Evolutionary conservation across 768 basidiomycete genomes (phyloP).

Genomic region (Naganishia friedmannii): DNA sequence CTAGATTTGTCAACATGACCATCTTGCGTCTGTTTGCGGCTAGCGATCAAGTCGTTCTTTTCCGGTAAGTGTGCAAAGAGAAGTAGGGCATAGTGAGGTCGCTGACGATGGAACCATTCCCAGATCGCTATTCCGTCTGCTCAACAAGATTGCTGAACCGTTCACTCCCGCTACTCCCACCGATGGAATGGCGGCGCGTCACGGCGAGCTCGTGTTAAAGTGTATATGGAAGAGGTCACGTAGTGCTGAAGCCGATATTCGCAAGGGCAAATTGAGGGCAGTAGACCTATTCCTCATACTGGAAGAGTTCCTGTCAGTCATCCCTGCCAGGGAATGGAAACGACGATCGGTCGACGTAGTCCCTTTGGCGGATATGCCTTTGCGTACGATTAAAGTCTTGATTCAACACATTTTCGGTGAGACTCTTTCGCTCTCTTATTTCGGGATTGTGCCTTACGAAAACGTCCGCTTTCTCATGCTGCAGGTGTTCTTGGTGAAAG

Average conservation of each 20-base stretch:
- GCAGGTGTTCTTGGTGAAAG: conserved; percentile 14
- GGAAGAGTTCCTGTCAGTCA: conserved; percentile 87
- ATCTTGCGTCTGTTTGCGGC: conserved; percentile 89
- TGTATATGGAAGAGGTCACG: conserved; percentile 97
- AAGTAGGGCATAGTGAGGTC: neutral
- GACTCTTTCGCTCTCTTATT: conserved; percentile 52
- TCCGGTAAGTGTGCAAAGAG: conserved; percentile 61
- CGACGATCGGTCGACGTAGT: conserved; percentile 83
- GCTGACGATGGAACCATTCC: conserved; percentile 26
- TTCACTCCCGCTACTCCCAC: conserved; percentile 54
- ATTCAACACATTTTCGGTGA: conserved; percentile 93
- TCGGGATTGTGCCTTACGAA: neutral
- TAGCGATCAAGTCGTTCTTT: conserved; percentile 81
- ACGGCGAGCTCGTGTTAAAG: conserved; percentile 88
- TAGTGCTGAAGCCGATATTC: conserved; percentile 87
- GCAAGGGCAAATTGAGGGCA: conserved; percentile 73
- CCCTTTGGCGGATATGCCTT: conserved; percentile 95
- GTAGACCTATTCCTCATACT: conserved; percentile 86
- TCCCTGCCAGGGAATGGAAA: conserved; percentile 95
- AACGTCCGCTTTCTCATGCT: neutral
- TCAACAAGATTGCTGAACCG: conserved; percentile 69
- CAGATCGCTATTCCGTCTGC: conserved; percentile 74
- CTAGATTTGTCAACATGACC: conserved; percentile 97
- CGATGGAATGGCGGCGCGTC: conserved; percentile 77
- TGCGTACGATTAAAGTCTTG: conserved; percentile 95